Evolutionary conservation across 2,329 filamentous ascomycete species (phyloP).

Genomic region (Aspergillus sp.): DNA sequence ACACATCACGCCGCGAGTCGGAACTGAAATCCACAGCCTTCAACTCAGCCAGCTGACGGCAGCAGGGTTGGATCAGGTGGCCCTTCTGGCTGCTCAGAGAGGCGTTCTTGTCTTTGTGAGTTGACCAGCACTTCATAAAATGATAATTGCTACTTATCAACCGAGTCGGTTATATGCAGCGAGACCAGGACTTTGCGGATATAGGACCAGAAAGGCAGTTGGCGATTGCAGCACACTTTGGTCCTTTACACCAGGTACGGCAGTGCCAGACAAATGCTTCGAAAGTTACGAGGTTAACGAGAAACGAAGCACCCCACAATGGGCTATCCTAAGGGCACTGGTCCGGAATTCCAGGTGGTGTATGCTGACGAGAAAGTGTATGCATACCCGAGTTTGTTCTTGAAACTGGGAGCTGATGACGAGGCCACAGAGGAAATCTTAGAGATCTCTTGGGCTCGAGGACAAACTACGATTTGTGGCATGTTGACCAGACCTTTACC

Average conservation of each 20-base stretch:
- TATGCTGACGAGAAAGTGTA: slow-evolving; percentile 14
- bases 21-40: slow-evolving; percentile 4
- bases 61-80: slow-evolving; percentile 10
- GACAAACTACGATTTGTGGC: slow-evolving; percentile 13
- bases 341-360: slow-evolving; percentile 11
- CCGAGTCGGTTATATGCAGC: background rate
- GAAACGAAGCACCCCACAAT: slow-evolving; percentile 9
- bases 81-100: slow-evolving; percentile 9
- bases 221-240: slow-evolving; percentile 8
- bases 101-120: slow-evolving; percentile 14
- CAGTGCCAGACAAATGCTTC: background rate
- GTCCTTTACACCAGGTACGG: slow-evolving; percentile 8
- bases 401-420: background rate
- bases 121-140: background rate
- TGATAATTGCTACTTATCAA: background rate
- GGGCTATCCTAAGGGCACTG: slow-evolving; percentile 12
- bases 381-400: background rate
- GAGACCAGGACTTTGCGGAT: slow-evolving; percentile 13
- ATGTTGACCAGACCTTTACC: slow-evolving; percentile 12
- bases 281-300: background rate
- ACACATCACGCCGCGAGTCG: slow-evolving; percentile 11
- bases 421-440: slow-evolving; percentile 7
- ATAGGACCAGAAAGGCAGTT: slow-evolving; percentile 7
- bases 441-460: slow-evolving; percentile 5
- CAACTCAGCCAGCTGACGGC: slow-evolving; percentile 7